Percentiles rank a stretch among this genome's conserved stretches.
Evolutionary conservation across 2,329 filamentous ascomycete genomes (phyloP).

Genomic region (Xylariaceae sp.): DNA sequence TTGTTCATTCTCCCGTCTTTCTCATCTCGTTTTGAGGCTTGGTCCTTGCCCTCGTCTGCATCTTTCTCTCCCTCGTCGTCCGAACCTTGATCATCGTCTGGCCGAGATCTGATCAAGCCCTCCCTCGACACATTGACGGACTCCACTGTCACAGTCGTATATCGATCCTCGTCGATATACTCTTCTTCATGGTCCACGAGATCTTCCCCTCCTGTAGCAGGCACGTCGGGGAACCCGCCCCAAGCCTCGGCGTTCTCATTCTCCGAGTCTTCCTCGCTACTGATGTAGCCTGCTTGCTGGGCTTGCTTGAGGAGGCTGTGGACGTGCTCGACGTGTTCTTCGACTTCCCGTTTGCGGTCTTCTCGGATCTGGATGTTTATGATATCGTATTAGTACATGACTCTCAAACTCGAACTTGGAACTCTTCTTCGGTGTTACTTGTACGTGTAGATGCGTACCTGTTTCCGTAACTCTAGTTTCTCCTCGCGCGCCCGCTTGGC

Average conservation of each 20-base stretch:
- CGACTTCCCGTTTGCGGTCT: conserved; percentile 74
- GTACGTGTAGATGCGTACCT: too few relatives aligned
- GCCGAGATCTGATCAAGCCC: conserved; percentile 56
- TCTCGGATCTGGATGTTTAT: conserved; percentile 64
- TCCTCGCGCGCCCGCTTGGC: conserved; percentile 74
- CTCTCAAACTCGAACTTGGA: too few relatives aligned
- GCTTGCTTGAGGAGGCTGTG: conserved; percentile 65
- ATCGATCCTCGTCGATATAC: conserved; percentile 94
- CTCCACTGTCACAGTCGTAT: conserved; percentile 91
- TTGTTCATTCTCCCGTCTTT: conserved; percentile 57
- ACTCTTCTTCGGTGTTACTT: too few relatives aligned
- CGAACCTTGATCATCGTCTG: conserved; percentile 36
- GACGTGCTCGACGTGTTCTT: conserved; percentile 75
- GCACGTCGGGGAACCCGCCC: conserved; percentile 59
- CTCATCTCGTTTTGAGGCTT: conserved; percentile 29
- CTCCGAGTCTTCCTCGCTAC: conserved; percentile 32
- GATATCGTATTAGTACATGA: neutral
- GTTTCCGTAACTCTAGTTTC: conserved; percentile 66
- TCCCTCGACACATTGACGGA: conserved; percentile 76
- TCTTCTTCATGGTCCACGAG: conserved; percentile 79
- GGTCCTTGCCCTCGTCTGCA: conserved; percentile 4
- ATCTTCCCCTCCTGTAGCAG: conserved; percentile 30
- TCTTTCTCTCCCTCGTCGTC: conserved; percentile 33
- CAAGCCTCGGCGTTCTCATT: conserved; percentile 45
- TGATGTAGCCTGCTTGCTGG: conserved; percentile 42